phyloP scores from a whole-genome alignment of 1,139 yeast species.

The Eremothecium sinecaudum region DNA sequence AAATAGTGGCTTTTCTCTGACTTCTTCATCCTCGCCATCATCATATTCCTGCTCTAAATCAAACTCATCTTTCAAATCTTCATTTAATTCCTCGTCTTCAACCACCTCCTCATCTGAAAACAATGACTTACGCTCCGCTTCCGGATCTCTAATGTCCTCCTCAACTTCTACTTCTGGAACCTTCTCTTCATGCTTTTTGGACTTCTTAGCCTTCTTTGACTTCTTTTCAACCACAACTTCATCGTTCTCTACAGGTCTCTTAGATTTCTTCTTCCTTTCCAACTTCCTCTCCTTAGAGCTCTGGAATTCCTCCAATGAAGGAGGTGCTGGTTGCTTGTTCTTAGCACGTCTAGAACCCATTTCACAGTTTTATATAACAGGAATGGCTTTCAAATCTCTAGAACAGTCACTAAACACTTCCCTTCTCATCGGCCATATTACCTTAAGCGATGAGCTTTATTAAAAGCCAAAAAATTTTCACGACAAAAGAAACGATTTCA shows the following conservation, averaged over 20 bases:
- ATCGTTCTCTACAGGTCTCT: slow-evolving; percentile 23
- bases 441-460: slow-evolving; percentile 22
- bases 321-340: slow-evolving; percentile 87
- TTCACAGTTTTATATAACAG: no score
- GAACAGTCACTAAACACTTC: no score
- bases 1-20: slow-evolving; percentile 65
- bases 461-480: slow-evolving; percentile 11
- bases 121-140: slow-evolving; percentile 60
- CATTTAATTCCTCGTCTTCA: slow-evolving; percentile 38
- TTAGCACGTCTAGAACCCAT: slow-evolving; percentile 88
- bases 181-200: slow-evolving; percentile 17
- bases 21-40: slow-evolving; percentile 38
- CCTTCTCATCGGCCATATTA: no score
- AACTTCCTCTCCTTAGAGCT: slow-evolving; percentile 46
- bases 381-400: no score
- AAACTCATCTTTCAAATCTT: slow-evolving; percentile 46
- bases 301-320: slow-evolving; percentile 72
- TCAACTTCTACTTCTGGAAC: slow-evolving; percentile 46
- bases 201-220: slow-evolving; percentile 22
- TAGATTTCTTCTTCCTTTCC: slow-evolving; percentile 28
- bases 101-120: slow-evolving; percentile 69
- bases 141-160: slow-evolving; percentile 55
- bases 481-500: slow-evolving; percentile 3
- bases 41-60: slow-evolving; percentile 48
- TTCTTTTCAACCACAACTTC: slow-evolving; percentile 26